A percentile compares a stretch with the other conserved stretches of the same genome.
Conservation (phyloP, 2,329 filamentous ascomycete genomes). For the Xylaria multiplex region DNA sequence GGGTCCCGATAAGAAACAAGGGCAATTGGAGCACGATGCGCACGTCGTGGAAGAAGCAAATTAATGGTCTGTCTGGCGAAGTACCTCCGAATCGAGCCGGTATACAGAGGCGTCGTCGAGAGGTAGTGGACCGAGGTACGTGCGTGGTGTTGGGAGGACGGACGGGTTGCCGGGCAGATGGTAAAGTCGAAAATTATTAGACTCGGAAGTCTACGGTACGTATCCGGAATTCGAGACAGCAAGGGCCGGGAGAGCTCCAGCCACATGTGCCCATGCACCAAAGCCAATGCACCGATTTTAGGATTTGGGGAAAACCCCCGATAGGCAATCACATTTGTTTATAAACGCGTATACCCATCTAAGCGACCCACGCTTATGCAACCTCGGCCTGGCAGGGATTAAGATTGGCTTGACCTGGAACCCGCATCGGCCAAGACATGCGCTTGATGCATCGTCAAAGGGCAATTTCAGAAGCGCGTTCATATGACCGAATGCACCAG, state of each 20-base stretch:
- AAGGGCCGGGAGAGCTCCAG: slow-evolving; percentile 2
- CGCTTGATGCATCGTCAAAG: slow-evolving; percentile 28
- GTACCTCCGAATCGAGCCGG: slow-evolving; percentile 49
- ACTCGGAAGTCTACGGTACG: slow-evolving; percentile 24
- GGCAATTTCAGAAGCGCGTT: slow-evolving; percentile 32
- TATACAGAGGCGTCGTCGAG: slow-evolving; percentile 18
- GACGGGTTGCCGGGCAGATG: slow-evolving; percentile 39
- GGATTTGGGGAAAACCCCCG: background rate
- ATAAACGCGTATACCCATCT: background rate
- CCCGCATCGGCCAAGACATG: slow-evolving; percentile 25
- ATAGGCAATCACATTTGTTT: background rate
- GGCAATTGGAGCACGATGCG: slow-evolving; percentile 26
- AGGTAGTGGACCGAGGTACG: slow-evolving; percentile 43
- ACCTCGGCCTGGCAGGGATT: slow-evolving; percentile 27
- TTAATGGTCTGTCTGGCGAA: slow-evolving; percentile 46
- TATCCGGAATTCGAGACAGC: slow-evolving; percentile 7
- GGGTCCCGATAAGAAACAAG: slow-evolving; percentile 39
- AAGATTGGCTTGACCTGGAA: slow-evolving; percentile 17
- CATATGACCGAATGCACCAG: slow-evolving; percentile 12
- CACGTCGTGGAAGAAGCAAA: slow-evolving; percentile 47
- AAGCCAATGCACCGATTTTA: background rate
- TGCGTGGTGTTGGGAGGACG: slow-evolving; percentile 37
- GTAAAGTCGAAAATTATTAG: slow-evolving; percentile 39
- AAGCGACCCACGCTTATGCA: slow-evolving; percentile 2
- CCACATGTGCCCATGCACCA: background rate